Conservation (phyloP, 305 asterid species). For the Fraxinus paxiana region DNA sequence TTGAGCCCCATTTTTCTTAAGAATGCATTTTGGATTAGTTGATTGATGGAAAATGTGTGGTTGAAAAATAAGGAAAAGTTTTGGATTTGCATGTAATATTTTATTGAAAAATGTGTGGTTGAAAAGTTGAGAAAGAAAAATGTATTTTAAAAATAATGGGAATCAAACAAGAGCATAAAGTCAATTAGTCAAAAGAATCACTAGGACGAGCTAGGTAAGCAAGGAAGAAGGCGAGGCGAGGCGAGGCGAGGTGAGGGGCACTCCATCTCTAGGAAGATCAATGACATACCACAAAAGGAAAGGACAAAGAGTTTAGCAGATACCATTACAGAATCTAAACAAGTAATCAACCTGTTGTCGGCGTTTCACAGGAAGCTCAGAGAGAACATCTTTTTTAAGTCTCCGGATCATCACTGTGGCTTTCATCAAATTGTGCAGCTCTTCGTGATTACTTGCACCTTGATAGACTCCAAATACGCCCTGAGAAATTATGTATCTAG, state of each 20-base stretch:
- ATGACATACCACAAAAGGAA: not conserved
- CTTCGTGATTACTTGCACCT: conserved; percentile 98
- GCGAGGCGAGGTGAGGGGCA: not conserved
- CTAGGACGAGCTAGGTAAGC: not conserved
- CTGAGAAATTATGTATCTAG: conserved; percentile 33
- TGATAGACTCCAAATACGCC: conserved; percentile 85
- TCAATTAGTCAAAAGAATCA: not conserved
- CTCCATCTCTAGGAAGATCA: not conserved
- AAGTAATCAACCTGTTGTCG: conserved; percentile 69
- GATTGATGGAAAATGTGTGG: not conserved
- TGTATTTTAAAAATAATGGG: not conserved
- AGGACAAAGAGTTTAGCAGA: not conserved
- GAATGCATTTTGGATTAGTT: not conserved
- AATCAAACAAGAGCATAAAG: not conserved
- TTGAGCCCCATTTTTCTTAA: not conserved
- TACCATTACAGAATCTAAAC: conserved; percentile 16
- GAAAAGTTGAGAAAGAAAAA: not conserved
- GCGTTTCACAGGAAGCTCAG: conserved; percentile 90
- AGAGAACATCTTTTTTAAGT: conserved; percentile 90
- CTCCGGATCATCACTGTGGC: conserved; percentile 92
- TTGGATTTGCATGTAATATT: not conserved
- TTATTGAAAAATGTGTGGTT: not conserved
- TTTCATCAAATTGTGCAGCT: conserved; percentile 94
- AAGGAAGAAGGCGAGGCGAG: not conserved
- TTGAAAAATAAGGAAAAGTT: not conserved